These are phyloP conservation scores for Gloeopeniophorella convolvens DNA, from an alignment of 768 basidiomycete species.

Conservation along the genomic window DNA sequence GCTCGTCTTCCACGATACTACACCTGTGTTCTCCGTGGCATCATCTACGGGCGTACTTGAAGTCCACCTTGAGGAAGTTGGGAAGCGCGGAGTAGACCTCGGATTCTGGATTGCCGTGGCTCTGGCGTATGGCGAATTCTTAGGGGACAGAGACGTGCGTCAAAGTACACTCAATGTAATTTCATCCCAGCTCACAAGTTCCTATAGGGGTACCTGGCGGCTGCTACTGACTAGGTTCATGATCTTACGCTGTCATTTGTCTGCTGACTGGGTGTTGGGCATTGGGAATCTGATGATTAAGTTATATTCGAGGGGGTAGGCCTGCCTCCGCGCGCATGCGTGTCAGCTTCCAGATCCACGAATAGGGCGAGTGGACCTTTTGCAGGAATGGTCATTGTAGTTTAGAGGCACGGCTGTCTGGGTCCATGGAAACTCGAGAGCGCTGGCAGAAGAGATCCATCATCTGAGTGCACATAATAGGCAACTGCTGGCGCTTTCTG, in stretches of 20 bases:
- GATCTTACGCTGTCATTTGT: background rate
- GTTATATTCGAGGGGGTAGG: background rate
- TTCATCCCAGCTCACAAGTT: background rate
- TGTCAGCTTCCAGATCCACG: too few species aligned
- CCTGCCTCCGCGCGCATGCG: too few species aligned
- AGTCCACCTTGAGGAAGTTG: conserved; percentile 50
- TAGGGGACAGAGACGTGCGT: conserved; percentile 71
- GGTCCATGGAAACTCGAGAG: too few species aligned
- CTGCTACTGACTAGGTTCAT: conserved; percentile 24
- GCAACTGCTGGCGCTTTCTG: too few species aligned
- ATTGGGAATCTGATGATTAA: background rate
- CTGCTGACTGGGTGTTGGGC: background rate
- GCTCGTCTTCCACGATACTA: conserved; percentile 64
- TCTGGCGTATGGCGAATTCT: conserved; percentile 69
- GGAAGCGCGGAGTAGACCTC: conserved; percentile 59
- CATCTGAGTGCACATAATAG: too few species aligned
- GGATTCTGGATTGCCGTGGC: conserved; percentile 76
- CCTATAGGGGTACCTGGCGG: conserved; percentile 29
- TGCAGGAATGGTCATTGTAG: too few species aligned
- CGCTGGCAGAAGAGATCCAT: too few species aligned
- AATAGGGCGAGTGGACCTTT: too few species aligned
- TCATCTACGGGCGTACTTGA: conserved; percentile 59
- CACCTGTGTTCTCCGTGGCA: conserved; percentile 54
- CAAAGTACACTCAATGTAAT: background rate
- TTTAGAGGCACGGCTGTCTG: too few species aligned